These are phyloP conservation scores for Mortierella antarctica DNA, from an alignment of 192 early-diverging fungal genomes.

Conservation along the genomic window DNA sequence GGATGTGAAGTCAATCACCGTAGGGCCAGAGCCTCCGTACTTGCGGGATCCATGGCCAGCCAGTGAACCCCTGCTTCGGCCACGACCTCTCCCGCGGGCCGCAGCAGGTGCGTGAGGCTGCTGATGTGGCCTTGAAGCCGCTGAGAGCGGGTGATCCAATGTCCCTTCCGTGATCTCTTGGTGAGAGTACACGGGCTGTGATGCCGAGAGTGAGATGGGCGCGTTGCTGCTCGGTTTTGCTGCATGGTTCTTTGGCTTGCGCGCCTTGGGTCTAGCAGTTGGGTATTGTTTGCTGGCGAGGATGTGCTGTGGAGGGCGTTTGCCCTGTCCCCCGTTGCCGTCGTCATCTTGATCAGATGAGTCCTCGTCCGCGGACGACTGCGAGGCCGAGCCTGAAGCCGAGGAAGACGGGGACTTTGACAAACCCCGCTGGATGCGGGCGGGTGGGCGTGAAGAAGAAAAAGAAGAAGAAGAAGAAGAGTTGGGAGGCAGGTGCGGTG, in stretches of 20 bases:
- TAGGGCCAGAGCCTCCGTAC: conserved; percentile 22
- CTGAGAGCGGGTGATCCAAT: conserved; percentile 13
- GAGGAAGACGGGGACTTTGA: not conserved
- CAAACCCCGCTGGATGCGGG: not conserved
- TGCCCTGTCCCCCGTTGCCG: conserved; percentile 10
- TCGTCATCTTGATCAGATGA: conserved; percentile 24
- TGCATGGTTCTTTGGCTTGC: conserved; percentile 1
- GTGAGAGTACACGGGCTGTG: conserved; percentile 33
- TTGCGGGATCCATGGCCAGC: conserved; percentile 31
- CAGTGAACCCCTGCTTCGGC: conserved; percentile 24
- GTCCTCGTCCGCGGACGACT: not conserved
- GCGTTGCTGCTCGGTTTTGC: not conserved
- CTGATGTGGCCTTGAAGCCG: not conserved
- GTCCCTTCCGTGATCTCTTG: conserved; percentile 30
- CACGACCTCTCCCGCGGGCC: conserved; percentile 23
- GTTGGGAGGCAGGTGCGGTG: not conserved
- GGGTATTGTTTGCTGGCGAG: not conserved
- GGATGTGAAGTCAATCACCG: conserved; percentile 32
- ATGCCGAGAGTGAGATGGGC: conserved; percentile 44
- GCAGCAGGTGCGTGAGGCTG: not conserved
- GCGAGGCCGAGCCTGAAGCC: conserved; percentile 15
- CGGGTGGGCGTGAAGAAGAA: not conserved
- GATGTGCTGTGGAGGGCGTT: conserved; percentile 2
- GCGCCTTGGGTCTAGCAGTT: not conserved
- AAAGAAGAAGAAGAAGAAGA: not conserved